These are phyloP conservation scores for Scedosporium minutisporum DNA, from an alignment of 2,329 filamentous ascomycete species.

Conservation along the genomic window DNA sequence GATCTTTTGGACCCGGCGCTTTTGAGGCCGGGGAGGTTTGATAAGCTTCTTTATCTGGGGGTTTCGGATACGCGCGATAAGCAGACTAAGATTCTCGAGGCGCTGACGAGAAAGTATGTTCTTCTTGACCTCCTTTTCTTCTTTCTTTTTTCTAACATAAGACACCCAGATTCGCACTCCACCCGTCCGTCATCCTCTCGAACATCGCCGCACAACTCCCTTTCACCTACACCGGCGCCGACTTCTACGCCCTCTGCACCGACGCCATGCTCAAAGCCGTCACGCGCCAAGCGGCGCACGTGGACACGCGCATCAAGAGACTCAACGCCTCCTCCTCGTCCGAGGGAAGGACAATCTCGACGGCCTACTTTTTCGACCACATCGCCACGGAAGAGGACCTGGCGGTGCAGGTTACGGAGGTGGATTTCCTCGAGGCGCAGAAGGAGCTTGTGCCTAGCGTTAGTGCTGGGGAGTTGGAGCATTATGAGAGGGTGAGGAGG, in stretches of 20 bases:
- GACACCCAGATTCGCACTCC: constrained; percentile 65
- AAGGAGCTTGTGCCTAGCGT: constrained; percentile 86
- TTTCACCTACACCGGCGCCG: constrained; percentile 94
- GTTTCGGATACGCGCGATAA: constrained; percentile 96
- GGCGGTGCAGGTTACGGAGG: constrained; percentile 77
- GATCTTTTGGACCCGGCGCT: constrained; percentile 87
- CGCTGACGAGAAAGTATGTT: constrained; percentile 78
- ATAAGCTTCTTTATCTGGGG: constrained; percentile 96
- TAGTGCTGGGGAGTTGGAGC: constrained; percentile 79
- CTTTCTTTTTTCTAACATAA: constrained; percentile 6
- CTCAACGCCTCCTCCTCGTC: constrained; percentile 45
- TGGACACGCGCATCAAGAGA: constrained; percentile 71
- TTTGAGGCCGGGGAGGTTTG: constrained; percentile 81
- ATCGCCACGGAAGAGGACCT: constrained; percentile 73
- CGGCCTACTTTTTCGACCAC: constrained; percentile 95
- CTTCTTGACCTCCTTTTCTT: constrained; percentile 1
- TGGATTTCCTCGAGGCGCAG: constrained; percentile 78
- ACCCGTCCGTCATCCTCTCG: constrained; percentile 66
- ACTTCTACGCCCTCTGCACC: constrained; percentile 93
- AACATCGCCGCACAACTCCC: constrained; percentile 69
- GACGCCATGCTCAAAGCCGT: constrained; percentile 99
- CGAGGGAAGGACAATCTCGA: constrained; percentile 51
- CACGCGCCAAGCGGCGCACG: constrained; percentile 73
- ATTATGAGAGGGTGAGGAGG: constrained; percentile 77
- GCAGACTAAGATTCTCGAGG: constrained; percentile 88